These are phyloP conservation scores for Acrocalymma vagum DNA, from an alignment of 2,329 filamentous ascomycete species.

Conservation along the genomic window DNA sequence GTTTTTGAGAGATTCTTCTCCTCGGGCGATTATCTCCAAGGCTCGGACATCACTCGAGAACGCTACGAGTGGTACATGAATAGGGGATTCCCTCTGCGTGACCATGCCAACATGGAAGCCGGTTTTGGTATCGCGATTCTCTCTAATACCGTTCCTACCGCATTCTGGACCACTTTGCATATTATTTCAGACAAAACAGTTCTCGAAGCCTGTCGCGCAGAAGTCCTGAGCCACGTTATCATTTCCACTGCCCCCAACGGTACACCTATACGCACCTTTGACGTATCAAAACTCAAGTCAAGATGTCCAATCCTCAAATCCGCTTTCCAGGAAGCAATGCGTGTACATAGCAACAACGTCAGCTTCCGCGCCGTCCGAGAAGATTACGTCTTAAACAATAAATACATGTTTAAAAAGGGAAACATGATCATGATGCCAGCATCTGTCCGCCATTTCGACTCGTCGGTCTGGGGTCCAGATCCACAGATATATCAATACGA, in stretches of 20 bases:
- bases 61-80: conserved; percentile 39
- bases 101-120: conserved; percentile 50
- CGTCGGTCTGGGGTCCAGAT: conserved; percentile 35
- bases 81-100: conserved; percentile 37
- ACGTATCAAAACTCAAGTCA: conserved; percentile 43
- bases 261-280: conserved; percentile 17
- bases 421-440: conserved; percentile 37
- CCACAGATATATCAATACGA: conserved; percentile 35
- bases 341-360: conserved; percentile 38
- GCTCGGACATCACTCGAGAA: conserved; percentile 40
- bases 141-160: conserved; percentile 44
- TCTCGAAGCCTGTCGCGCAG: conserved; percentile 34
- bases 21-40: conserved; percentile 34
- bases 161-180: conserved; percentile 50
- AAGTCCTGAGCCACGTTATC: conserved; percentile 5
- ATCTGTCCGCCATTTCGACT: conserved; percentile 30
- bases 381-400: conserved; percentile 37
- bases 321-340: conserved; percentile 51
- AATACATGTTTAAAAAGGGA: conserved; percentile 43
- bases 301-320: conserved; percentile 49
- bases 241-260: conserved; percentile 5
- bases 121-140: conserved; percentile 46
- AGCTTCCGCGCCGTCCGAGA: conserved; percentile 41
- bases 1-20: conserved; percentile 52
- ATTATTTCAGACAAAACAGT: conserved; percentile 41